phyloP scores from a whole-genome alignment of 169 alveolate species.

The Plasmodium inui region DNA sequence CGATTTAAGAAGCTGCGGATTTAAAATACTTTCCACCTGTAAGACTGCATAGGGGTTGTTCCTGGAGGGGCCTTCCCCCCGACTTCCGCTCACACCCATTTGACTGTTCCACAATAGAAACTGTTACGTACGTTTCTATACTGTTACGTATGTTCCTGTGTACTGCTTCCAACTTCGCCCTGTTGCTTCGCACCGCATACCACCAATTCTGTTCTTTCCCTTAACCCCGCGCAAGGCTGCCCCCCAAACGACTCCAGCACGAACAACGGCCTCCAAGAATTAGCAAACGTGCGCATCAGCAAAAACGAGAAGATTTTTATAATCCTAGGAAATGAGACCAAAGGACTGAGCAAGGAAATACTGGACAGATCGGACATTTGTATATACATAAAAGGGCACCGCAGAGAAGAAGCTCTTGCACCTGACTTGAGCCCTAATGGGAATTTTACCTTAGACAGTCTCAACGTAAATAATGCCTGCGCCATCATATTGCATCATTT shows the following conservation, averaged over 20 bases:
- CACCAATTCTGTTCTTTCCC: neutral
- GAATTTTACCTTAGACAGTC: constrained; percentile 26
- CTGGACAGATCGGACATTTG: constrained; percentile 20
- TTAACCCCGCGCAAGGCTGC: constrained; percentile 7
- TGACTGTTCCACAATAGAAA: neutral
- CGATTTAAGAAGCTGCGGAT: neutral
- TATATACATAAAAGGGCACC: constrained; percentile 25
- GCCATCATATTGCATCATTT: constrained; percentile 24
- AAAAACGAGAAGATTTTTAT: constrained; percentile 11
- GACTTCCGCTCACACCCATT: neutral
- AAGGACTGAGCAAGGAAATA: constrained; percentile 34
- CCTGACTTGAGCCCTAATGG: neutral
- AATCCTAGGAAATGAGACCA: constrained; percentile 52
- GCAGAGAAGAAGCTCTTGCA: neutral
- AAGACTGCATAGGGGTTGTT: neutral
- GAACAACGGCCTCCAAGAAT: neutral
- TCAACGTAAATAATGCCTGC: constrained; percentile 59
- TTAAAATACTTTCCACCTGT: neutral
- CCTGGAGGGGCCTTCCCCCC: neutral
- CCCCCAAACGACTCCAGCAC: neutral
- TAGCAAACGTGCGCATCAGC: constrained; percentile 5
- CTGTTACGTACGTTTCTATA: neutral
- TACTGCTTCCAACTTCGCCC: no score
- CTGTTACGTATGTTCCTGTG: neutral
- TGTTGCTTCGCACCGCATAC: neutral